phyloP scores from a whole-genome alignment of 257 asterid genomes.

The Nicotiana benthamiana region DNA sequence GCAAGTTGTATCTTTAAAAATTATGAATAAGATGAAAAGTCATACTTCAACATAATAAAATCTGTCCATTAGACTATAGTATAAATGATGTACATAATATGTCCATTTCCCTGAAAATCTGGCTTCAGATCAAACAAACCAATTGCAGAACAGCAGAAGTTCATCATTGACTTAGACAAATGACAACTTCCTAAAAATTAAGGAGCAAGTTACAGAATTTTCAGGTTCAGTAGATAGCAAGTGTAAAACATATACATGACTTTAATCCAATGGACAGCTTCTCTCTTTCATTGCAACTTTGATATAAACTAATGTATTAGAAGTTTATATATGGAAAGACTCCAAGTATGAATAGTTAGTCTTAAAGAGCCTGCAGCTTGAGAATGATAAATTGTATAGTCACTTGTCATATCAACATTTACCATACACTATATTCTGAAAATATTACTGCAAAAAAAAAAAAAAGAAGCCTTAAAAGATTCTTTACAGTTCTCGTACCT shows the following conservation, averaged over 20 bases:
- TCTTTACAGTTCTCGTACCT: not conserved
- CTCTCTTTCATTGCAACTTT: not conserved
- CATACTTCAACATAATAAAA: not conserved
- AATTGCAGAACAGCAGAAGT: not conserved
- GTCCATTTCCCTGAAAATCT: not conserved
- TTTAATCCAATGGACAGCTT: not conserved
- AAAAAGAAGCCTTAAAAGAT: too few species aligned
- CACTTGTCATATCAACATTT: too few species aligned
- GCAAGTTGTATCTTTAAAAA: not conserved
- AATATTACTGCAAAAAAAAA: too few species aligned
- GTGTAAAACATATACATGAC: not conserved
- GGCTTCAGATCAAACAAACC: not conserved
- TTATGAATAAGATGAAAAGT: not conserved
- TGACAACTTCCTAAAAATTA: not conserved
- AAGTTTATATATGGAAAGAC: not conserved
- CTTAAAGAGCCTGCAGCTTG: too few species aligned
- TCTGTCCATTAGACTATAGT: not conserved
- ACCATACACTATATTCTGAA: too few species aligned
- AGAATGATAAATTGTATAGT: too few species aligned
- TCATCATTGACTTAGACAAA: not conserved
- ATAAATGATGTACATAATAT: not conserved
- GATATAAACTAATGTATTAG: not conserved
- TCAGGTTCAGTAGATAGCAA: not conserved
- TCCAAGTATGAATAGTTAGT: not conserved
- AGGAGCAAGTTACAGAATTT: not conserved